Evolutionary conservation across 331 rosid genomes (phyloP), one percentile per base, ranked within the genome.

Genomic region (Phaseolus coccineus): DNA sequence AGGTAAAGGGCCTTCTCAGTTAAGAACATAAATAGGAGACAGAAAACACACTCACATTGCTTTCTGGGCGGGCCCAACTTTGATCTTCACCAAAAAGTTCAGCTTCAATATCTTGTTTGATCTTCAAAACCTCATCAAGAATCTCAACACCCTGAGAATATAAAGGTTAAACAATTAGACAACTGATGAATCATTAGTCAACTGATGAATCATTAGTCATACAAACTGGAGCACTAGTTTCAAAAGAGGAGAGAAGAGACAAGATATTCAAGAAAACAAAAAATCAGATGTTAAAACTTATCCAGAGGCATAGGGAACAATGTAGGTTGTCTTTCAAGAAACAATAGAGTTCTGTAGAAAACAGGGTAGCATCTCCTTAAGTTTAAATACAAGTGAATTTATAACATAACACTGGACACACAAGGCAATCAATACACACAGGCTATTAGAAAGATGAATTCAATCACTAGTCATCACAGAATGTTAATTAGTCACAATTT

Each of bases 1-100:
- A 56, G 40, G n/a, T 50, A 57, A 28, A 14, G 42, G 55, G 22
- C 10, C 25, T 19, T 19, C 22, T 16, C 1, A n/a, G 40, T 55
- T 24, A 76, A 64, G 15, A 51, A 9, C 69, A 33, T 7, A 33
- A 50, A 37, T 25, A 57, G 27, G 69, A 74, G 74, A 56, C 35
- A 51, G 50, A 69, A 80, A 35, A 69, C 33, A 81, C 64, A 81
- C 90, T 85, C 85, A 96, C 99, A 11, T 74, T 96, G 84, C 63
- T 86, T 73, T 96, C 99, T 47, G 71, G 67, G 81, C 80, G 99
- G 22, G 82, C 85, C 98, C 99, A 96, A 62, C 69, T 90, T 86
- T 87, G 97, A 77, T 87, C 96, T 83, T 91, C 99, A 58, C 89
- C 97, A 72, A 90, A 85, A 79, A 96, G 79, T 68, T 96, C 99